phyloP scores from a whole-genome alignment of 2,329 filamentous ascomycete genomes.

The Penicillium carneum region DNA sequence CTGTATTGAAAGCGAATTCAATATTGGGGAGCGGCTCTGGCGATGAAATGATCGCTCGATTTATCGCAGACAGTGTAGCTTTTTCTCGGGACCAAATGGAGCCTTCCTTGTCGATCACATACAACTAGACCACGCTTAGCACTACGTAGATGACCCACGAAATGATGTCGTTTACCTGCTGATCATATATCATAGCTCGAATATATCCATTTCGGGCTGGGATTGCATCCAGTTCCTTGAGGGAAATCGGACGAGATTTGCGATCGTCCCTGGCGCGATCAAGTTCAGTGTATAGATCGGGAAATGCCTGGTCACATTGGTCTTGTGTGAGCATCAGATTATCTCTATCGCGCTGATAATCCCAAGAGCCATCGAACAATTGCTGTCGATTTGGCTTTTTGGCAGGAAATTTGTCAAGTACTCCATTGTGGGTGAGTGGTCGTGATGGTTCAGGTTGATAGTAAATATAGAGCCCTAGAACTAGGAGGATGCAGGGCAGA shows the following conservation, averaged over 20 bases:
- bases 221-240: constrained; percentile 31
- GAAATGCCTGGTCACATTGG: constrained; percentile 38
- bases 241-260: constrained; percentile 25
- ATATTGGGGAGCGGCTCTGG: constrained; percentile 49
- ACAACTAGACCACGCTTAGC: constrained; percentile 28
- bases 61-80: constrained; percentile 52
- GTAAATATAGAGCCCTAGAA: constrained; percentile 2
- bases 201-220: constrained; percentile 38
- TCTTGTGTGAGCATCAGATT: constrained; percentile 31
- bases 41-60: constrained; percentile 51
- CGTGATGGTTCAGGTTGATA: constrained; percentile 1
- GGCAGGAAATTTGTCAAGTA: constrained; percentile 3
- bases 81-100: constrained; percentile 30
- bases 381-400: constrained; percentile 8
- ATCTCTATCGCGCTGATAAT: constrained; percentile 34
- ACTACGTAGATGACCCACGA: neutral
- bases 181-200: constrained; percentile 36
- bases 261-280: constrained; percentile 34
- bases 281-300: constrained; percentile 40
- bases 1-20: constrained; percentile 53
- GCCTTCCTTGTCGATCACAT: constrained; percentile 34
- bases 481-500: neutral
- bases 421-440: constrained; percentile 4
- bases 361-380: constrained; percentile 17
- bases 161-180: constrained; percentile 16